Percentiles rank a stretch among this genome's conserved stretches.
phyloP scores from a whole-genome alignment of 2,329 filamentous ascomycete genomes.

The Hymenotorrendiella dingleyae region DNA sequence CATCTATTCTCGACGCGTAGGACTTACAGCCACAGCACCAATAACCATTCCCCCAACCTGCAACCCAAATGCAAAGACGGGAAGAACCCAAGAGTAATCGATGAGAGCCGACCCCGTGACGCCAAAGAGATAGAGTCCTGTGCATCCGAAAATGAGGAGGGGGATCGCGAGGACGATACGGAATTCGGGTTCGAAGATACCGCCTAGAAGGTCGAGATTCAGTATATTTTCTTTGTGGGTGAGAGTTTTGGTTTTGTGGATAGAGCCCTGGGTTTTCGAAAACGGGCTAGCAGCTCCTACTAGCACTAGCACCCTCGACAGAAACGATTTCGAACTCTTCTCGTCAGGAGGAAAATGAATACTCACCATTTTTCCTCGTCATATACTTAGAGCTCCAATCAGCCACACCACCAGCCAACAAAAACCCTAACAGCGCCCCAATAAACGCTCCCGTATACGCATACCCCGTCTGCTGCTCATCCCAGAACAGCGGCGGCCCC shows the following conservation, averaged over 20 bases:
- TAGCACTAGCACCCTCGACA: no score
- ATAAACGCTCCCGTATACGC: conserved; percentile 82
- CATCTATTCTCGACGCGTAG: no score
- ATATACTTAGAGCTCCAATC: conserved; percentile 67
- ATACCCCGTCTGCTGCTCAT: conserved; percentile 76
- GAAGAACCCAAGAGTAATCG: conserved; percentile 61
- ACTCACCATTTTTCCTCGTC: conserved; percentile 66
- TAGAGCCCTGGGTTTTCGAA: no score
- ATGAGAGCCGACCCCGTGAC: conserved; percentile 59
- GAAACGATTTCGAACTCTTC: no score
- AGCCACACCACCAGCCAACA: conserved; percentile 65
- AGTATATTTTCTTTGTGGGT: no score
- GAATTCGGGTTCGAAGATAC: conserved; percentile 89
- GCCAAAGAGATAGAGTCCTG: conserved; percentile 81
- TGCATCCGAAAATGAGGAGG: conserved; percentile 70
- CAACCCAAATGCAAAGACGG: conserved; percentile 76
- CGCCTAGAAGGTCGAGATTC: no score
- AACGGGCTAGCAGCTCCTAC: no score
- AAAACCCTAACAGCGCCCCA: conserved; percentile 72
- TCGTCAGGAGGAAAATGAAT: no score
- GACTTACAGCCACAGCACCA: conserved; percentile 73
- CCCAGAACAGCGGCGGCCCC: conserved; percentile 74
- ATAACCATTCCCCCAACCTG: conserved; percentile 90
- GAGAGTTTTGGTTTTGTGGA: no score
- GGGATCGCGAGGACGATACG: conserved; percentile 76